These are phyloP conservation scores for Myrmaecium sp. DNA, from an alignment of 2,329 filamentous ascomycete genomes.

Conservation along the genomic window DNA sequence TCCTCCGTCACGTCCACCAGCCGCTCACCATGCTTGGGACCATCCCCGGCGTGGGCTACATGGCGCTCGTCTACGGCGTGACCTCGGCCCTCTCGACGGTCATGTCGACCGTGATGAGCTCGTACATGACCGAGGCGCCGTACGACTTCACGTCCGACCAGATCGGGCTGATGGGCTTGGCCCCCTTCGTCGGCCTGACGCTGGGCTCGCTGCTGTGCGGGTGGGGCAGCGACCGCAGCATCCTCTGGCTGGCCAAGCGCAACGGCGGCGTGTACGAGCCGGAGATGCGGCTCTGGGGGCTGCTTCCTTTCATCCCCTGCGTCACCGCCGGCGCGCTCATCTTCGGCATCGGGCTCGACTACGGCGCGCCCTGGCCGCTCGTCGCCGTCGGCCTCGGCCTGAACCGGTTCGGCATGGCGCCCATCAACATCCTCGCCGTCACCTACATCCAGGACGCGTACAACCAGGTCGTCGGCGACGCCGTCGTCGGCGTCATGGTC, in stretches of 20 bases:
- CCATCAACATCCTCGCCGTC: constrained; percentile 17
- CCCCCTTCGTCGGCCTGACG: constrained; percentile 16
- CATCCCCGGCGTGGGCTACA: constrained; percentile 23
- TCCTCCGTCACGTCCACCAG: constrained; percentile 20
- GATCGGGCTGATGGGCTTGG: constrained; percentile 27
- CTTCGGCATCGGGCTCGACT: constrained; percentile 11
- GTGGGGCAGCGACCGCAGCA: constrained; percentile 11
- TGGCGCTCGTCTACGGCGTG: constrained; percentile 20
- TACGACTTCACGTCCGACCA: constrained; percentile 27
- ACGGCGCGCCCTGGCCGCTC: constrained; percentile 12
- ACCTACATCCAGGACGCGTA: constrained; percentile 25
- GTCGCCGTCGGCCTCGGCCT: constrained; percentile 22
- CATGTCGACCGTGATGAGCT: constrained; percentile 19
- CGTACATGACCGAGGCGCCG: constrained; percentile 19
- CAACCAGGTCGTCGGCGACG: constrained; percentile 29
- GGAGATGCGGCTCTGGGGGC: constrained; percentile 9
- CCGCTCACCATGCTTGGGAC: constrained; percentile 20
- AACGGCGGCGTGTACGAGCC: constrained; percentile 15
- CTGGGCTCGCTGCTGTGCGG: constrained; percentile 25
- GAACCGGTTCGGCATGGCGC: constrained; percentile 19
- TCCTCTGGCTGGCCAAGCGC: constrained; percentile 8
- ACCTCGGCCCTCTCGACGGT: constrained; percentile 22
- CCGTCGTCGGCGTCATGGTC: constrained; percentile 28
- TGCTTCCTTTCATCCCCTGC: not conserved
- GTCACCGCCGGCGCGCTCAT: not conserved